Evolutionary conservation across 805 yeast genomes (phyloP), one percentile per base, ranked within the genome.

Genomic region (Myxozyma udenii): DNA sequence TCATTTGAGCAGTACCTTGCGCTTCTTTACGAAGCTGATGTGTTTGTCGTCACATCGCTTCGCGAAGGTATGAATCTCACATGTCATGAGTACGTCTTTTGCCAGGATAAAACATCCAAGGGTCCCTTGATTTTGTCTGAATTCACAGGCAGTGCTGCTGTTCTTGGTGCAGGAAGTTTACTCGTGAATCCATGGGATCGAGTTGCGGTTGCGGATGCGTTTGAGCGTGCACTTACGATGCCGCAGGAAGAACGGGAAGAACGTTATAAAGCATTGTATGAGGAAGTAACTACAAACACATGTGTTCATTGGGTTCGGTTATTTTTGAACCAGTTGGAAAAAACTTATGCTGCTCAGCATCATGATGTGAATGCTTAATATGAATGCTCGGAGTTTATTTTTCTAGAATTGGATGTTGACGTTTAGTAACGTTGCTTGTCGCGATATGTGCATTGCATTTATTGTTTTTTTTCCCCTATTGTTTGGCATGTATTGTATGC

Each of bases 1-100:
- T 90, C 82, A 35, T 91, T 87, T 65, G 85, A 81, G 50, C 98
- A 93, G 68, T 93, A 93, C 65, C 68, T 93, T 52, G 98, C 96
- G 0, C 71, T 93, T 44, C 77, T 86, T 41, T 72, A 81, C 33
- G 97, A 89, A 65, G 96, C 98, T 1, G 95, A 87, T 60, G 74
- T 81, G 0, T 93, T 93, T 64, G 81, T 86, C 40, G 96, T 91
- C 1, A 83, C 95, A 7, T 86, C 96, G 1, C 78, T 91, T 75
- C 82, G 98, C 65, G 98, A 93, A 68, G 98, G 98, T 23, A 86
- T 93, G 89, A 93, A 93, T 63, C 74, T 93, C 64, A 90, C 98
- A 0, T 91, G 96, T 61, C 98, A 93, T 65, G 98, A 93, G 67
- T 93, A 85, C 66, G 78, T 89, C 38, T 84, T 83, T 49, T 86